phyloP scores from a whole-genome alignment of 75 land plant species.

The Azolla pinnata region DNA sequence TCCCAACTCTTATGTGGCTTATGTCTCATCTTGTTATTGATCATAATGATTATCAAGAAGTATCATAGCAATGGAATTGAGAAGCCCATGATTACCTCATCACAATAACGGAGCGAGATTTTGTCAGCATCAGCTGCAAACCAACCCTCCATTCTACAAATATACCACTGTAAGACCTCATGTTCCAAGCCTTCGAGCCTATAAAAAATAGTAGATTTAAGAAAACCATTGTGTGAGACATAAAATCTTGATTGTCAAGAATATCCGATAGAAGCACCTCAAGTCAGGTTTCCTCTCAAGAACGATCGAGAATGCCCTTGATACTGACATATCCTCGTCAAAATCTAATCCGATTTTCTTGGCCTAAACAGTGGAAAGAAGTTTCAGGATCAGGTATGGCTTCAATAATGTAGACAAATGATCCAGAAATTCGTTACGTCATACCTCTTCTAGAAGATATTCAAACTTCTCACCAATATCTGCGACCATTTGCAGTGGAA shows the following conservation, averaged over 20 bases:
- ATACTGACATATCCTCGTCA: slow-evolving; percentile 67
- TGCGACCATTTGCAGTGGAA: slow-evolving; percentile 62
- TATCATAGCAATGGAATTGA: neutral
- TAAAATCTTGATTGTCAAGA: neutral
- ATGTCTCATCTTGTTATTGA: too few relatives aligned
- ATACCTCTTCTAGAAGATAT: slow-evolving; percentile 78
- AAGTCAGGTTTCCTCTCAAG: slow-evolving; percentile 67
- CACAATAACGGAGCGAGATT: slow-evolving; percentile 79
- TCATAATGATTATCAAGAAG: too few relatives aligned
- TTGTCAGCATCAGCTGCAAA: slow-evolving; percentile 93
- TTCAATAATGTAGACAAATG: slow-evolving; percentile 1
- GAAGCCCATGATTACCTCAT: slow-evolving; percentile 46
- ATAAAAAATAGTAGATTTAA: slow-evolving; percentile 4
- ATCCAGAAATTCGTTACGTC: too few relatives aligned
- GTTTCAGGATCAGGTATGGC: neutral
- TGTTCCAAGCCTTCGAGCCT: slow-evolving; percentile 72
- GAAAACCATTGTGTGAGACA: too few relatives aligned
- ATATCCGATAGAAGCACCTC: slow-evolving; percentile 25
- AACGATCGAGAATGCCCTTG: slow-evolving; percentile 66
- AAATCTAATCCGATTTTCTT: slow-evolving; percentile 65
- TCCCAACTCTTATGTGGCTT: too few relatives aligned
- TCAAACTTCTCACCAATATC: slow-evolving; percentile 73
- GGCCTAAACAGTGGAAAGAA: slow-evolving; percentile 51
- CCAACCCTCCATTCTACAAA: slow-evolving; percentile 99
- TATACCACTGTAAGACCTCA: slow-evolving; percentile 89